Evolutionary conservation across 495 filamentous ascomycete genomes (phyloP).

Genomic region (Neurospora cerealis): DNA sequence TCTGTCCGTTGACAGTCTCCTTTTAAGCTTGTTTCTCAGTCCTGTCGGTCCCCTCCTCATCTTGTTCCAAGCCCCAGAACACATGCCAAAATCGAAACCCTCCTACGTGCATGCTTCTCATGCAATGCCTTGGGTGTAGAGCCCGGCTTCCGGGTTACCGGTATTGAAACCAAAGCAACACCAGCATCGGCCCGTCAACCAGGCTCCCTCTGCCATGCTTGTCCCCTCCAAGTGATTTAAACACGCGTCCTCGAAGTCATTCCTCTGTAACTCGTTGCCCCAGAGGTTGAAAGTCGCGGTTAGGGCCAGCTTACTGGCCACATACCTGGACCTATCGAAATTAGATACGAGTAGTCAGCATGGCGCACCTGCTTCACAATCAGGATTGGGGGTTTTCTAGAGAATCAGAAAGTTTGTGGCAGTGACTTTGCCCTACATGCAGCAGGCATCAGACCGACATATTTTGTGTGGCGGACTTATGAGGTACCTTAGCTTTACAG

Average conservation of each 20-base stretch:
- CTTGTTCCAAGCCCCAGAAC: not conserved
- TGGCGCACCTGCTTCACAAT: not conserved
- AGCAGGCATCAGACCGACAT: not conserved
- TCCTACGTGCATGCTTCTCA: not conserved
- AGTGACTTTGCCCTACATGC: not conserved
- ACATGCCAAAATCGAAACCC: not conserved
- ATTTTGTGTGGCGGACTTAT: not conserved
- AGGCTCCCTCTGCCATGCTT: not conserved
- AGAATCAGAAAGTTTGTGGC: not conserved
- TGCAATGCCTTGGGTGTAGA: not conserved
- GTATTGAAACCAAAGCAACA: not conserved
- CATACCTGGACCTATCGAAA: not conserved
- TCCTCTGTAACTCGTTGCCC: not conserved
- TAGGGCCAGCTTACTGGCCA: not conserved
- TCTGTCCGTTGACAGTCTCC: not conserved
- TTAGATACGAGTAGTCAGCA: not conserved
- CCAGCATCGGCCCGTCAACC: not conserved
- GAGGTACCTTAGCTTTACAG: not conserved
- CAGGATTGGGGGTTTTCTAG: not conserved
- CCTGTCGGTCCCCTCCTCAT: not conserved
- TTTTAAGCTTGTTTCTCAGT: not conserved
- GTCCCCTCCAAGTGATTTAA: not conserved
- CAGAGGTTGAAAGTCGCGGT: not conserved
- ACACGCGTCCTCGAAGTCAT: too few relatives aligned
- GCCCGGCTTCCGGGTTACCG: not conserved